phyloP scores from a whole-genome alignment of 352 stramenopile species.

The Pythium oligandrum region DNA sequence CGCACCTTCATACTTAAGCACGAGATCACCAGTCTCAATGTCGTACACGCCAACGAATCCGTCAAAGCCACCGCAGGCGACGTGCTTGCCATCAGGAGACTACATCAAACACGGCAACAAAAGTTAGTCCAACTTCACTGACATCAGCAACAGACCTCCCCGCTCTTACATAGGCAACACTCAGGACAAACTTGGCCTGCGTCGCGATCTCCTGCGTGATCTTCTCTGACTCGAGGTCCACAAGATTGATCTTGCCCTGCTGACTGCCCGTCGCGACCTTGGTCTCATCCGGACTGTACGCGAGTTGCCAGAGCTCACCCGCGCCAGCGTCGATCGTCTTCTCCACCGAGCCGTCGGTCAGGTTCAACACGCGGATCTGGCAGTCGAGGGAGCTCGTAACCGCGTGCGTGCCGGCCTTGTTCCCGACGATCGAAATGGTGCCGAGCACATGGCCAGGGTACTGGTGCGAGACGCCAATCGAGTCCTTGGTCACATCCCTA shows the following conservation, averaged over 20 bases:
- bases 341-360: conserved; percentile 58
- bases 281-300: conserved; percentile 79
- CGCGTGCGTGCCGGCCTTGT: conserved; percentile 69
- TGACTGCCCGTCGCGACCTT: conserved; percentile 77
- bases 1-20: conserved; percentile 85
- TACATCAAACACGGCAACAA: conserved; percentile 14
- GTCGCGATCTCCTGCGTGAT: conserved; percentile 69
- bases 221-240: conserved; percentile 77
- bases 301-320: conserved; percentile 87
- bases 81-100: conserved; percentile 78
- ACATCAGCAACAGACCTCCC: too few relatives aligned
- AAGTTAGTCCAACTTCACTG: neutral
- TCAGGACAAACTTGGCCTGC: conserved; percentile 73
- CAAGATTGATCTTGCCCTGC: conserved; percentile 86
- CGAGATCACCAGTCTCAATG: conserved; percentile 61
- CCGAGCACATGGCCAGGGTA: conserved; percentile 81
- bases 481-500: conserved; percentile 65
- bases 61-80: conserved; percentile 78
- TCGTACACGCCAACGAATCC: conserved; percentile 86
- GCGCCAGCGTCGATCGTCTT: conserved; percentile 83
- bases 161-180: conserved; percentile 53
- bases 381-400: conserved; percentile 82
- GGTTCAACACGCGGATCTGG: conserved; percentile 78
- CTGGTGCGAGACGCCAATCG: conserved; percentile 73
- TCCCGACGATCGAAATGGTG: conserved; percentile 81